Conservation (phyloP, 305 asterid species). For the Plantago lanceolata region DNA sequence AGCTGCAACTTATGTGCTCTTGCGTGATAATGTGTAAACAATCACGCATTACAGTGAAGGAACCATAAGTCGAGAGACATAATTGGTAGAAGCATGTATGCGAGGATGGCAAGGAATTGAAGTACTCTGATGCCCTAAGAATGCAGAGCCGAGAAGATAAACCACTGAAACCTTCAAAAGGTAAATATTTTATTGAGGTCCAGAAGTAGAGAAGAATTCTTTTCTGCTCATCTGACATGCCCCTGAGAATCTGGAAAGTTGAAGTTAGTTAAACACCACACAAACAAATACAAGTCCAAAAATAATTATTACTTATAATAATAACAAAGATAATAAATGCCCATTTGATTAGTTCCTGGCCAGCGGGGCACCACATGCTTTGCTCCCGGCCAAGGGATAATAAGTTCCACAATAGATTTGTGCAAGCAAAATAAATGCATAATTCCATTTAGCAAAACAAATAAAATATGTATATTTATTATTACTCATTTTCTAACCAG, state of each 20-base stretch:
- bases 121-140: conserved; percentile 38
- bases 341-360: too few relatives aligned
- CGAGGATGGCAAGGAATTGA: conserved; percentile 64
- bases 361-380: too few relatives aligned
- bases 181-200: conserved; percentile 80
- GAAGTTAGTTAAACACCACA: not conserved
- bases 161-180: conserved; percentile 74
- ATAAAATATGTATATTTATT: too few relatives aligned
- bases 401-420: too few relatives aligned
- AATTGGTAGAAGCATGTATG: conserved; percentile 83
- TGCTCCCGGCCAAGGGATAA: too few relatives aligned
- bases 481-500: not conserved
- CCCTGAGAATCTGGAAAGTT: conserved; percentile 46
- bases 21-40: conserved; percentile 58
- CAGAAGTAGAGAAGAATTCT: conserved; percentile 77
- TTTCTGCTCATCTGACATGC: conserved; percentile 68
- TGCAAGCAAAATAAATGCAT: too few relatives aligned
- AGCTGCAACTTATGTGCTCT: conserved; percentile 75
- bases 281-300: not conserved
- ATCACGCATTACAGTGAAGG: conserved; percentile 37
- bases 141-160: conserved; percentile 61
- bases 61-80: conserved; percentile 65
- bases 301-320: too few relatives aligned
- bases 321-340: not conserved
- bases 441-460: too few relatives aligned